These are phyloP conservation scores for Barnettozyma vustinii DNA, from an alignment of 805 yeast species.

Conservation along the genomic window DNA sequence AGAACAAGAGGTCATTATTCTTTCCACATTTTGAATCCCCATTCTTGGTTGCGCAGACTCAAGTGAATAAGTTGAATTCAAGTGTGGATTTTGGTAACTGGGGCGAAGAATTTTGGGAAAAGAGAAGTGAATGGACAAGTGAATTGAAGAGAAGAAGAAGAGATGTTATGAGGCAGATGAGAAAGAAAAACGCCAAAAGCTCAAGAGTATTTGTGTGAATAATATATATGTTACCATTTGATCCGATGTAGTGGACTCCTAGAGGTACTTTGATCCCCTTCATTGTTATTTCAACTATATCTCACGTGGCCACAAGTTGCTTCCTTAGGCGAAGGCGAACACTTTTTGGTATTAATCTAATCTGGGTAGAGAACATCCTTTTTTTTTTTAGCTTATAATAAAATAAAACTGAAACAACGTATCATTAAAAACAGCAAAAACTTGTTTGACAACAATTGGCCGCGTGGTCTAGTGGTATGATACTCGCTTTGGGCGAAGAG, in stretches of 20 bases:
- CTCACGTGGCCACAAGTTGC: no score
- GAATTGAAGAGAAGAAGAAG: conserved; percentile 70
- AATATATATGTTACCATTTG: background rate
- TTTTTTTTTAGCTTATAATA: no score
- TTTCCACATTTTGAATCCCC: conserved; percentile 86
- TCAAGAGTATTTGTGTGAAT: conserved; percentile 18
- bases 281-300: no score
- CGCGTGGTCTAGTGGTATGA: conserved; percentile 25
- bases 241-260: no score
- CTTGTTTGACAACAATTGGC: conserved; percentile 12
- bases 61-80: conserved; percentile 48
- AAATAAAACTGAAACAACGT: no score
- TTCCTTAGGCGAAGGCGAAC: no score
- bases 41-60: conserved; percentile 80
- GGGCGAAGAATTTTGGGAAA: conserved; percentile 76
- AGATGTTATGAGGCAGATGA: conserved; percentile 59
- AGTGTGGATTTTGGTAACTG: conserved; percentile 40
- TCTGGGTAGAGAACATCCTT: no score
- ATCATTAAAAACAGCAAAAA: no score
- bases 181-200: conserved; percentile 35
- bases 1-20: conserved; percentile 51
- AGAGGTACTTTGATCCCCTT: no score
- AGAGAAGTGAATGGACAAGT: conserved; percentile 74
- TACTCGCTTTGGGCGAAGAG: conserved; percentile 23
- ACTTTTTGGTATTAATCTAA: no score